Conservation (phyloP, 2,329 filamentous ascomycete genomes). For the Huntiella bhutanensis region DNA sequence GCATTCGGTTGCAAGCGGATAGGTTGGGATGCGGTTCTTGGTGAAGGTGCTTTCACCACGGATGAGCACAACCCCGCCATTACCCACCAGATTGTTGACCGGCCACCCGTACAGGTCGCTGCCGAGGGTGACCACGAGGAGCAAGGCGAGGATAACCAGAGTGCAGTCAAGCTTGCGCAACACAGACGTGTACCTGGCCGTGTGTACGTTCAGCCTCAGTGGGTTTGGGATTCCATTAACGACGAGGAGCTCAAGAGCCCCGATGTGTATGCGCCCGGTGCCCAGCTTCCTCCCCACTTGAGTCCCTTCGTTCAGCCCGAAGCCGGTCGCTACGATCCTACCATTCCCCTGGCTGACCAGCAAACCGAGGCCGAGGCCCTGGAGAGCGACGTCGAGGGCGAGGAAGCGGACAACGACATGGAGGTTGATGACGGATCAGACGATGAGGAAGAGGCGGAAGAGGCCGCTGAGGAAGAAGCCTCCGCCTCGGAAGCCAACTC, state of each 20-base stretch:
- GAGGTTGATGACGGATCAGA: conserved; percentile 21
- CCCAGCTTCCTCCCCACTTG: conserved; percentile 77
- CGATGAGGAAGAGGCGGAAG: conserved; percentile 24
- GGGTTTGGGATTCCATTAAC: conserved; percentile 96
- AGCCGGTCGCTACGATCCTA: conserved; percentile 82
- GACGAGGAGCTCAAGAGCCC: conserved; percentile 73
- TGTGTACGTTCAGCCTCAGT: conserved; percentile 89
- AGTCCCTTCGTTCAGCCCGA: conserved; percentile 86
- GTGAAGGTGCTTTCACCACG: conserved; percentile 80
- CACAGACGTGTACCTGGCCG: conserved; percentile 74
- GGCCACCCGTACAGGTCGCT: conserved; percentile 51
- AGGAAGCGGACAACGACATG: conserved; percentile 28
- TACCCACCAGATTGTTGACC: conserved; percentile 90
- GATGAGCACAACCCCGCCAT: conserved; percentile 76
- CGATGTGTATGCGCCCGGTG: conserved; percentile 76
- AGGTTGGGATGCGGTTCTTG: conserved; percentile 81
- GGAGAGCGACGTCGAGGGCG: conserved; percentile 40
- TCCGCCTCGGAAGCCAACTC: conserved; percentile 21
- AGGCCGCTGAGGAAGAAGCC: conserved; percentile 28
- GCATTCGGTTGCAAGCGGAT: conserved; percentile 91
- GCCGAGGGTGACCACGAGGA: conserved; percentile 26
- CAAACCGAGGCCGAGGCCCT: conserved; percentile 74
- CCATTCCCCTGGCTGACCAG: conserved; percentile 66
- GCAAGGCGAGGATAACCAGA: conserved; percentile 41
- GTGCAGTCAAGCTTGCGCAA: conserved; percentile 33